Evolutionary conservation across 1,284 basidiomycete genomes (phyloP).

Genomic region (Melampsora larici-populina): DNA sequence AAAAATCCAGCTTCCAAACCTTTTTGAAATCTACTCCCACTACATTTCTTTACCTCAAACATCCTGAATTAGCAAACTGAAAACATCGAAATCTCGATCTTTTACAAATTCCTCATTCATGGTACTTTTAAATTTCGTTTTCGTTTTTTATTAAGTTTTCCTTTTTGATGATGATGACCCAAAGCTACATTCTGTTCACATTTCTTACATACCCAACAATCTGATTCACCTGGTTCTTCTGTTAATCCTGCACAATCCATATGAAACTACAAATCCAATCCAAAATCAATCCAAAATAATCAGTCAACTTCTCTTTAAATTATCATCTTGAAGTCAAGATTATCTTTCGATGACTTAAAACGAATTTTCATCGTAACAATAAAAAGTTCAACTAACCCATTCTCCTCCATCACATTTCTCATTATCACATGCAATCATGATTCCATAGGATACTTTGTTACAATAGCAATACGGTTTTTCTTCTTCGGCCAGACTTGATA

Average conservation of each 20-base stretch:
- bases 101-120: too few species aligned
- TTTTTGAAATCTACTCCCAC: too few species aligned
- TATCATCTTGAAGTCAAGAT: background rate
- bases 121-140: background rate
- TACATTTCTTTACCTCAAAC: too few species aligned
- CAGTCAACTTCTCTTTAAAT: background rate
- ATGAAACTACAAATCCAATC: constrained; percentile 23
- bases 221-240: background rate
- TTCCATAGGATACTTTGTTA: constrained; percentile 19
- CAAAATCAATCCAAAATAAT: background rate
- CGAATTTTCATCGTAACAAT: too few species aligned
- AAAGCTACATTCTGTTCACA: background rate
- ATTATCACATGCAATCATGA: constrained; percentile 41
- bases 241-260: constrained; percentile 10
- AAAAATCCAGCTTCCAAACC: too few species aligned
- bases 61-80: too few species aligned
- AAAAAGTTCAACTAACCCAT: constrained; percentile 23
- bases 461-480: constrained; percentile 31
- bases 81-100: too few species aligned
- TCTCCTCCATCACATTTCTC: constrained; percentile 28
- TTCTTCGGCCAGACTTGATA: background rate
- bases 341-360: too few species aligned
- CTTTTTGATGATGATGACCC: background rate
- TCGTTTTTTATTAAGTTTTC: background rate
- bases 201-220: constrained; percentile 19